phyloP scores from a whole-genome alignment of 305 asterid species.

The Fraxinus floribunda region DNA sequence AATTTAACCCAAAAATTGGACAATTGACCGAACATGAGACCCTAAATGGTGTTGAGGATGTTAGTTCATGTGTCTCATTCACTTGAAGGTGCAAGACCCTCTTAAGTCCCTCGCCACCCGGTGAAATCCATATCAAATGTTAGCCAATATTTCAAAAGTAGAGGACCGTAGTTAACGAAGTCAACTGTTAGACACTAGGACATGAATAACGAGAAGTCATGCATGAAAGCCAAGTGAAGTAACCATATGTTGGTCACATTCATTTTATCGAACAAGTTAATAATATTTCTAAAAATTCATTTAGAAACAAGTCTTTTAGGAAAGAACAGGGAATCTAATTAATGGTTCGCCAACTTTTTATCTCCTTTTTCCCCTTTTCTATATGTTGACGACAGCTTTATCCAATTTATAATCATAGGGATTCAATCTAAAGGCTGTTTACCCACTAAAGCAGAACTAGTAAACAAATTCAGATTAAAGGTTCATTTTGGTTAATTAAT shows the following conservation, averaged over 20 bases:
- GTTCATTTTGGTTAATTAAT: not conserved
- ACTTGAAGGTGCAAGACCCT: not conserved
- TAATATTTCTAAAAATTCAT: not conserved
- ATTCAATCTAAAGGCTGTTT: conserved; percentile 14
- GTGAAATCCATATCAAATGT: not conserved
- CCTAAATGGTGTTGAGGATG: not conserved
- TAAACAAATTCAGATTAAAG: not conserved
- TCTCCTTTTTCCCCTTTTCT: not conserved
- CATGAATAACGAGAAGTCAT: not conserved
- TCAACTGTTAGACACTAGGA: not conserved
- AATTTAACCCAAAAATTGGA: not conserved
- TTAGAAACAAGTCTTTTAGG: conserved; percentile 11
- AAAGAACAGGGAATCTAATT: not conserved
- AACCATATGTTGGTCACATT: not conserved
- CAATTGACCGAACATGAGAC: not conserved
- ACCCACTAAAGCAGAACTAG: not conserved
- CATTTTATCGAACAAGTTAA: not conserved
- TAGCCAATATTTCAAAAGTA: not conserved
- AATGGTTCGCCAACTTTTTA: conserved; percentile 5
- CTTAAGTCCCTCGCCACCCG: not conserved
- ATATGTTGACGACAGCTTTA: conserved; percentile 26
- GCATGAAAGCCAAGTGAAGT: not conserved
- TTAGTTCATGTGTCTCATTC: not conserved
- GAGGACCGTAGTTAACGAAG: not conserved
- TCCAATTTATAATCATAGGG: conserved; percentile 7